Conservation (phyloP, 2,329 filamentous ascomycete genomes). For the Neonectria coccinea region DNA sequence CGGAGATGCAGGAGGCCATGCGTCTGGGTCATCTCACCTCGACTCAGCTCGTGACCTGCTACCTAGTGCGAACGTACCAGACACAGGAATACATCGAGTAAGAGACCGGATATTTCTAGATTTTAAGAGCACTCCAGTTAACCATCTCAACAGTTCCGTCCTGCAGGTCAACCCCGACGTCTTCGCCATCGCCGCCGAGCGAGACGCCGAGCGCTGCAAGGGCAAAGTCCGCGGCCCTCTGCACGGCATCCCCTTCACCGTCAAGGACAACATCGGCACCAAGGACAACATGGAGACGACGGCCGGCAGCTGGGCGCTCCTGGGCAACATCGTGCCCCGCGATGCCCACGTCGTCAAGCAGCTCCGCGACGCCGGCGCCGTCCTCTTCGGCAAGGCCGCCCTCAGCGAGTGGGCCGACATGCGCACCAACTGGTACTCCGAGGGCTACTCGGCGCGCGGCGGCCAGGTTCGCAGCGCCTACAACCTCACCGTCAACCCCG, state of each 20-base stretch:
- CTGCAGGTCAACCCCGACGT: conserved; percentile 77
- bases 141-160: conserved; percentile 58
- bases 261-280: conserved; percentile 75
- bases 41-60: conserved; percentile 70
- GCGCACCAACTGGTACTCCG: conserved; percentile 74
- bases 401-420: conserved; percentile 82
- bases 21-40: conserved; percentile 65
- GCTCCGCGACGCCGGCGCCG: conserved; percentile 73
- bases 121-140: background rate
- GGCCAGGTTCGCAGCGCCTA: conserved; percentile 75
- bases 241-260: conserved; percentile 80
- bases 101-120: conserved; percentile 28
- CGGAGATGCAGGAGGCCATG: conserved; percentile 73
- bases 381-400: conserved; percentile 77
- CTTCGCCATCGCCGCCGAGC: conserved; percentile 67
- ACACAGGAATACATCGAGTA: conserved; percentile 74
- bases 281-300: conserved; percentile 86
- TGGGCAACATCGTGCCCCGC: conserved; percentile 74
- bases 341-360: conserved; percentile 73
- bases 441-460: conserved; percentile 74
- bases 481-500: conserved; percentile 75
- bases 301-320: conserved; percentile 74
- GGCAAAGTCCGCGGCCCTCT: conserved; percentile 72
- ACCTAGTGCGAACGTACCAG: conserved; percentile 70
- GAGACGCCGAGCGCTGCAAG: conserved; percentile 69